These are phyloP conservation scores for Umbilicus rupestris DNA, from an alignment of 164 flowering plant genomes.

Conservation along the genomic window DNA sequence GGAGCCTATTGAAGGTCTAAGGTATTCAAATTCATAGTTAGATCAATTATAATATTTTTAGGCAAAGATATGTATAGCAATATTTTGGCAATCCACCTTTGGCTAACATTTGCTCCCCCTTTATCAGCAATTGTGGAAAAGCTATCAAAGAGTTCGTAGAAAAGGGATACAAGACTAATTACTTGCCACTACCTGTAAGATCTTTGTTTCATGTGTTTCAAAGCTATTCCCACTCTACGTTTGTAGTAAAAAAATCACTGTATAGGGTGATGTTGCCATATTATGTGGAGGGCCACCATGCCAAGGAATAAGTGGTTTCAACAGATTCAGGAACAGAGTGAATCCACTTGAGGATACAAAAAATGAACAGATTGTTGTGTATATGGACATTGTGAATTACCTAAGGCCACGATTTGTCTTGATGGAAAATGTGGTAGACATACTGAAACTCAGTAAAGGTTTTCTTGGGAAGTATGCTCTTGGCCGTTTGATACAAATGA, in stretches of 20 bases:
- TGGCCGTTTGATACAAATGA: constrained; percentile 47
- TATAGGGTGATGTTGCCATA: constrained; percentile 71
- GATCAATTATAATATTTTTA: not conserved
- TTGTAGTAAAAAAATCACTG: too few species aligned
- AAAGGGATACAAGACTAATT: constrained; percentile 30
- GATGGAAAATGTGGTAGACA: constrained; percentile 89
- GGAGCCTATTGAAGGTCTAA: constrained; percentile 52
- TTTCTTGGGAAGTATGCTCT: constrained; percentile 68
- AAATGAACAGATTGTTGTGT: constrained; percentile 60
- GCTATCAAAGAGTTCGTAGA: constrained; percentile 40
- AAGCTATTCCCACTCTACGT: too few species aligned
- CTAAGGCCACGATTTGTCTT: constrained; percentile 62
- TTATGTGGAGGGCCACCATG: constrained; percentile 98
- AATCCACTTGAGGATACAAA: constrained; percentile 55
- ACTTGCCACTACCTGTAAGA: constrained; percentile 69
- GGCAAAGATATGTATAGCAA: not conserved
- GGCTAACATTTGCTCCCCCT: not conserved
- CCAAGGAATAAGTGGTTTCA: constrained; percentile 87
- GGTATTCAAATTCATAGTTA: constrained; percentile 21
- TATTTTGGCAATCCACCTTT: not conserved
- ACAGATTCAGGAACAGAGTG: constrained; percentile 49
- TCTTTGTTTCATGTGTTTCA: not conserved
- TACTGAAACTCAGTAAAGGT: constrained; percentile 49
- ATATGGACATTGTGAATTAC: constrained; percentile 61
- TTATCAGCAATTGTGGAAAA: constrained; percentile 45